These are phyloP conservation scores for Ophiosphaerella korrae DNA, from an alignment of 2,329 filamentous ascomycete species.

Conservation along the genomic window DNA sequence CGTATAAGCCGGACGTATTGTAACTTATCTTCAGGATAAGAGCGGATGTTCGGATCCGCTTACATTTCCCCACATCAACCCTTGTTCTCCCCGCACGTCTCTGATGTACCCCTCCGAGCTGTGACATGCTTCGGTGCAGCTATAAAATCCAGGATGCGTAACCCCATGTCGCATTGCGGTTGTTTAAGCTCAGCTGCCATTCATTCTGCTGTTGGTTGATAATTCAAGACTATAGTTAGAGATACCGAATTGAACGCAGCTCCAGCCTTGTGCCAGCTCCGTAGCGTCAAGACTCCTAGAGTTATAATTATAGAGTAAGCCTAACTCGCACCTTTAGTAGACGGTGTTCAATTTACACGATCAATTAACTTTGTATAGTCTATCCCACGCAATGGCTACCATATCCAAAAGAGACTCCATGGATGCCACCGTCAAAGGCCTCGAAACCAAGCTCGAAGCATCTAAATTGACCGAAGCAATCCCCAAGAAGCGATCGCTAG, in stretches of 20 bases:
- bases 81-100: conserved; percentile 37
- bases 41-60: conserved; percentile 32
- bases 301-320: no score
- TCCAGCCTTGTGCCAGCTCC: no score
- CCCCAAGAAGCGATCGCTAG: conserved; percentile 30
- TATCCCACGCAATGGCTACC: conserved; percentile 5
- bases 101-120: conserved; percentile 11
- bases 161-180: neutral
- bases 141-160: conserved; percentile 30
- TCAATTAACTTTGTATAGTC: no score
- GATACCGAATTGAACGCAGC: no score
- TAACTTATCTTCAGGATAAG: conserved; percentile 1
- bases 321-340: no score
- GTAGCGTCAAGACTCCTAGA: no score
- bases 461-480: conserved; percentile 10
- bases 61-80: conserved; percentile 27
- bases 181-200: neutral
- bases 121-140: conserved; percentile 13
- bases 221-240: no score
- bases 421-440: conserved; percentile 27
- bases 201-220: neutral
- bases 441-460: conserved; percentile 21
- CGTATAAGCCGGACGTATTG: conserved; percentile 2
- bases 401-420: conserved; percentile 38
- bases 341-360: no score